Evolutionary conservation across 768 basidiomycete species (phyloP), one percentile per base, ranked within the genome.

Genomic region (Floccularia luteovirens): DNA sequence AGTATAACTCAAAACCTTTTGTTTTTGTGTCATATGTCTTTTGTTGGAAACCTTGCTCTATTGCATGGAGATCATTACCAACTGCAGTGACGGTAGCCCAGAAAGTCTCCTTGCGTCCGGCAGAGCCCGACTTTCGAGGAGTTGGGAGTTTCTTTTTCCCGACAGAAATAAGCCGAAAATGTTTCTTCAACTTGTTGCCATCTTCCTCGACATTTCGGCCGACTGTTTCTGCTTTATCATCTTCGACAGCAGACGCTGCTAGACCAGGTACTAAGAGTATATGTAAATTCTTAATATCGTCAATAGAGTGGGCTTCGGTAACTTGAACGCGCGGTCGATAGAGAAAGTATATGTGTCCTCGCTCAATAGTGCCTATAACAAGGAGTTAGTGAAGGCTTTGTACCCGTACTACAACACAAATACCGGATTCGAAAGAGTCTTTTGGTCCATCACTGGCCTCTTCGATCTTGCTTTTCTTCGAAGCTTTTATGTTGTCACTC

Each of bases 301-400:
- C 74, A 22, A 80, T 43, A 5, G 71, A 72, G n/a, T 69, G 51
- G 0, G 66, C 74, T 42, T 76, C 67, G 43, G 75, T 69, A 11
- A 60, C 52, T 48, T 77, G 57, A 14, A 79, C 75, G 21, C 72
- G 68, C 3, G 77, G 78, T 8, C 74, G 70, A 49, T 77, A 82
- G 58, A 79, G 74, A 54, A 81, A 79, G 56, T 80, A 80, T 32
- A 82, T 66, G 44, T 78, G 72, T 6, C 76, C 77, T 12, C 76
- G 59, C 48, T 79, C 74, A 37, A 75, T 75, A 7, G 69, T 70
- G 6, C 74, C 75, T 77, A 36, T 5, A 36, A n/a, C 22, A 16
- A 14, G 33, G 10, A n/a, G 14, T 12, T 36, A 3, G 24, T n/a
- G n/a, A n/a, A n/a, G n/a, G n/a, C n/a, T n/a, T n/a, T n/a, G n/a